Conservation (phyloP, 352 stramenopile species). For the Labyrinthula sp. region DNA sequence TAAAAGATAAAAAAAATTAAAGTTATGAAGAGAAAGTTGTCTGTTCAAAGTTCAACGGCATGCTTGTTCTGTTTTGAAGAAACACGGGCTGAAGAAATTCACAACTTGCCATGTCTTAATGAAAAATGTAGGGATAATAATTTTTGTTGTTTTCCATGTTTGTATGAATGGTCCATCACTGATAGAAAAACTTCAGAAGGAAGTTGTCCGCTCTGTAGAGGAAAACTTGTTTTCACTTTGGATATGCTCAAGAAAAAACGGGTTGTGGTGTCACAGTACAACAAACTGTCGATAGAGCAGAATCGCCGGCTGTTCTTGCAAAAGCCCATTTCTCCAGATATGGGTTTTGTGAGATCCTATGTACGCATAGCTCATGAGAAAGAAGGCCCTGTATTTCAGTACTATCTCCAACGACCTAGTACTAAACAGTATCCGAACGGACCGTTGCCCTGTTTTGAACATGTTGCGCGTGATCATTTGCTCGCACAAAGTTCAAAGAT, state of each 20-base stretch:
- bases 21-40: too few species aligned
- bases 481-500: too few species aligned
- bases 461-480: too few species aligned
- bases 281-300: background rate
- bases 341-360: conserved; percentile 24
- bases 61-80: too few species aligned
- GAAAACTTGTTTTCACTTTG: conserved; percentile 2
- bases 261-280: conserved; percentile 15
- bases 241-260: conserved; percentile 9
- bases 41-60: too few species aligned
- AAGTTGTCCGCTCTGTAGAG: conserved; percentile 21
- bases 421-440: conserved; percentile 16
- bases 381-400: conserved; percentile 7
- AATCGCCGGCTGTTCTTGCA: conserved; percentile 8
- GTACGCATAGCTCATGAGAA: conserved; percentile 14
- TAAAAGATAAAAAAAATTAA: too few species aligned
- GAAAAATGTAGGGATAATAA: too few species aligned
- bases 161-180: too few species aligned
- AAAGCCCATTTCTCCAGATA: background rate
- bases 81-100: too few species aligned
- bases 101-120: too few species aligned
- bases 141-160: too few species aligned
- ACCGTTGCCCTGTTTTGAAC: conserved; percentile 13
- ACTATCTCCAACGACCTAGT: conserved; percentile 18
- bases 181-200: too few species aligned